Evolutionary conservation across 2,329 filamentous ascomycete genomes (phyloP).

Genomic region (Sclerotinia nivalis): DNA sequence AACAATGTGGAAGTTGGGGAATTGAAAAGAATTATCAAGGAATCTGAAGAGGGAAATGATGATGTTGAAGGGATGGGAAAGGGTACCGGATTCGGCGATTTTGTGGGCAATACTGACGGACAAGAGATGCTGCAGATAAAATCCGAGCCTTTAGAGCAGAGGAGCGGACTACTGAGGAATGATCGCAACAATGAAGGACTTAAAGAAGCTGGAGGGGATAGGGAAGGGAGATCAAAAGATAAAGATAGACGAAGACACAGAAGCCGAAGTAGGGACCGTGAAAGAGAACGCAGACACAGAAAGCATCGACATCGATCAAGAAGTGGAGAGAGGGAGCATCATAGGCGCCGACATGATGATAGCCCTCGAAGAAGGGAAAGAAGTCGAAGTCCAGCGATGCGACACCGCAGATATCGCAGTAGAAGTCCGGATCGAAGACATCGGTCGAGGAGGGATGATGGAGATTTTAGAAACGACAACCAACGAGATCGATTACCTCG

Average conservation of each 20-base stretch:
- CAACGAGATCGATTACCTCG: conserved; percentile 24
- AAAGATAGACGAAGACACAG: conserved; percentile 39
- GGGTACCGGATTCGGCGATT: conserved; percentile 39
- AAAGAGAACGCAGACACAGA: conserved; percentile 14
- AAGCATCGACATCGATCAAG: conserved; percentile 34
- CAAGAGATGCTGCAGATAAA: conserved; percentile 26
- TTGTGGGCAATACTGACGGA: conserved; percentile 36
- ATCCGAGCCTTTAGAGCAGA: conserved; percentile 23
- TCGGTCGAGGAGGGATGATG: conserved; percentile 35
- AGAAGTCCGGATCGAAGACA: conserved; percentile 38
- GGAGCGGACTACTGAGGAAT: conserved; percentile 31
- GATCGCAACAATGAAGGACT: conserved; percentile 26
- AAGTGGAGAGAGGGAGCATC: conserved; percentile 34
- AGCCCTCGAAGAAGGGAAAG: conserved; percentile 34
- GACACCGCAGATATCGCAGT: conserved; percentile 32
- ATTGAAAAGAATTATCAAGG: conserved; percentile 55
- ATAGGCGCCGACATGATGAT: conserved; percentile 32
- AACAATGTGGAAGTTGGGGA: conserved; percentile 70
- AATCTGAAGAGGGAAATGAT: conserved; percentile 46
- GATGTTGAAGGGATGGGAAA: conserved; percentile 39
- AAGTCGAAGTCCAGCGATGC: conserved; percentile 36
- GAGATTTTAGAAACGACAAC: conserved; percentile 19
- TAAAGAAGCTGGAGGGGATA: conserved; percentile 38
- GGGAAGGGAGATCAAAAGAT: conserved; percentile 32
- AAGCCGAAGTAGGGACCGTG: conserved; percentile 35